Base-by-base conservation (phyloP, 345 rosid genomes). In the Salix purpurea region DNA sequence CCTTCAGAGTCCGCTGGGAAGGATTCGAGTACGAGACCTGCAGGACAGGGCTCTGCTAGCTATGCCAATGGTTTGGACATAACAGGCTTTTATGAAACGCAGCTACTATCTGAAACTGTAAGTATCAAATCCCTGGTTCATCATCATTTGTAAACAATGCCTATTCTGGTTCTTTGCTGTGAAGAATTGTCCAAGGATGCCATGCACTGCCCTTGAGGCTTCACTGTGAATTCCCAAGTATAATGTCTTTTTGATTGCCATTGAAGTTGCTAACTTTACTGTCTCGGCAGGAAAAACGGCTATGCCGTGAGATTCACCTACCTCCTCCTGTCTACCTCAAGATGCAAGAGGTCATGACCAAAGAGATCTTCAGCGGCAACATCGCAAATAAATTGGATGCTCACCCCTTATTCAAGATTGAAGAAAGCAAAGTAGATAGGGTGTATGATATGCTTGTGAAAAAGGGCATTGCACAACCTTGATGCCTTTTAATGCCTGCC, bases 401-500 rank as follows among this genome's bases (percentile, higher is more conserved):
- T 42, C 86, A 91, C 84, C 83, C 81, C 60, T 73, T 95, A 72
- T 95, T 95, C 91, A 88, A 85, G 92, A 83, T 92, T 12, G 99
- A 96, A 40, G 78, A 95, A 19, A 84, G 81, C 87, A 96, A 89
- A 87, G 85, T 90, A 42, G 99, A 96, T 56, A 79, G 93, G 58
- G 97, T 96, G 24, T 94, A 93, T 74, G 97, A 96, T 68, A 90
- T 94, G 89, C 95, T 96, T 52, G 97, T 94, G 83, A 91, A 89
- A 81, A 96, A 96, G 82, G 99, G 98, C 54, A 87, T 96, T 78
- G 97, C 97, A 77, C 90, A 79, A 2, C 89, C 89, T 5, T 90
- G 79, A 85, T 15, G 54, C 18, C 42, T 10, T 8, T 23, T 11
- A 58, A 58, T 58, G 24, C 28, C 23, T 58, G 64, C 4, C 24